phyloP scores from a whole-genome alignment of 495 filamentous ascomycete species.

The Tuber microsphaerosporum region DNA sequence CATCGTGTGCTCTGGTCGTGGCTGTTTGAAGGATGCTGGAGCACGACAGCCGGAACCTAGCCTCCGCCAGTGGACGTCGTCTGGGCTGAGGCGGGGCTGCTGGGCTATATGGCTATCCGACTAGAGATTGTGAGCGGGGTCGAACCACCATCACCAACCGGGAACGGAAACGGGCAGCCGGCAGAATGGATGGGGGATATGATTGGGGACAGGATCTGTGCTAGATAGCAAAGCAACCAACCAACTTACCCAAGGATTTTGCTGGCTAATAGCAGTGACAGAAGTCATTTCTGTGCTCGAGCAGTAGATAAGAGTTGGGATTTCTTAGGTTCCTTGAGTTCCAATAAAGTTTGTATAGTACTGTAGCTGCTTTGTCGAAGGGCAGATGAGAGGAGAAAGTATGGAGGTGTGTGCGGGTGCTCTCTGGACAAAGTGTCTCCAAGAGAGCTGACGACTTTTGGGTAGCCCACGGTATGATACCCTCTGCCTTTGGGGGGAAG shows the following conservation, averaged over 20 bases:
- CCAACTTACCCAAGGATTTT: conserved; percentile 25
- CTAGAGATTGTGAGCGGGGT: conserved; percentile 18
- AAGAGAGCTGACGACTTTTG: background rate
- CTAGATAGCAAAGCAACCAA: conserved; percentile 8
- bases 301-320: background rate
- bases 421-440: background rate
- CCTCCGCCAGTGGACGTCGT: conserved; percentile 16
- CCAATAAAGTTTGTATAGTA: background rate
- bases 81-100: conserved; percentile 8
- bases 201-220: conserved; percentile 10
- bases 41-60: conserved; percentile 13
- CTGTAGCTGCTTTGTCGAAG: background rate
- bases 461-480: background rate
- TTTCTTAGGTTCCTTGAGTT: background rate
- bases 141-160: background rate
- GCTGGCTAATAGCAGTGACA: conserved; percentile 12
- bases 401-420: background rate
- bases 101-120: conserved; percentile 10
- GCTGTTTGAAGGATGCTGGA: conserved; percentile 15
- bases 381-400: background rate
- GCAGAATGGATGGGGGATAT: background rate
- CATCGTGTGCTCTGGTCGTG: conserved; percentile 3
- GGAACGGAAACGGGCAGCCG: background rate
- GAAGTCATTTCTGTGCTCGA: background rate
- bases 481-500: background rate